Conservation (phyloP, 306 rosid genomes). For the Bauhinia variegata region DNA sequence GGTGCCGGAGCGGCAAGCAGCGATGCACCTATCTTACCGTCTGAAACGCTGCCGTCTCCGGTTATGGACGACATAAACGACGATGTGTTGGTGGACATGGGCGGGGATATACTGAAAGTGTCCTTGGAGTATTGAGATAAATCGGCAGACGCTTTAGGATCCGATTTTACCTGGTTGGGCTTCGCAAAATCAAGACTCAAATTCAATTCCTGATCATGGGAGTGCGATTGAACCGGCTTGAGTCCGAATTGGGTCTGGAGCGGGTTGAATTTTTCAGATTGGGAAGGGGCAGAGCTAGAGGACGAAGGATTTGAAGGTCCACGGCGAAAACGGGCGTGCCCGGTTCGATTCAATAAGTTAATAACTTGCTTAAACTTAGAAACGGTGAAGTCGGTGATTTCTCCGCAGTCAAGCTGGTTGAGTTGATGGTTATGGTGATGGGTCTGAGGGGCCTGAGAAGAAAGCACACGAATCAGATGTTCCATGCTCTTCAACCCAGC, state of each 20-base stretch:
- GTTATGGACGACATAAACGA: constrained; percentile 69
- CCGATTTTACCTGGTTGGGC: background rate
- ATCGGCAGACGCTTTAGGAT: background rate
- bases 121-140: constrained; percentile 33
- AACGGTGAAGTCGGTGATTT: constrained; percentile 73
- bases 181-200: constrained; percentile 36
- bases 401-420: constrained; percentile 52
- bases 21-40: constrained; percentile 53
- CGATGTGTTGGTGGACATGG: constrained; percentile 62
- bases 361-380: constrained; percentile 69
- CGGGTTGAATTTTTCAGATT: background rate
- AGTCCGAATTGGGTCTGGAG: background rate
- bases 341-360: constrained; percentile 70
- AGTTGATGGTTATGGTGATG: constrained; percentile 6
- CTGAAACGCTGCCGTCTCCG: constrained; percentile 79
- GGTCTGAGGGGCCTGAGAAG: constrained; percentile 32
- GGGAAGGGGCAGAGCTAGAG: background rate
- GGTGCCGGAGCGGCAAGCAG: constrained; percentile 38
- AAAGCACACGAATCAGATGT: constrained; percentile 55
- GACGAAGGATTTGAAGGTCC: constrained; percentile 42
- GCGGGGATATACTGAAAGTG: constrained; percentile 47
- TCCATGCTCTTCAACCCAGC: constrained; percentile 80
- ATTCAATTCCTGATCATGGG: background rate
- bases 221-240: background rate
- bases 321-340: constrained; percentile 91